These are phyloP conservation scores for Podospora pseudocomata DNA, from an alignment of 495 filamentous ascomycete species.

Conservation along the genomic window DNA sequence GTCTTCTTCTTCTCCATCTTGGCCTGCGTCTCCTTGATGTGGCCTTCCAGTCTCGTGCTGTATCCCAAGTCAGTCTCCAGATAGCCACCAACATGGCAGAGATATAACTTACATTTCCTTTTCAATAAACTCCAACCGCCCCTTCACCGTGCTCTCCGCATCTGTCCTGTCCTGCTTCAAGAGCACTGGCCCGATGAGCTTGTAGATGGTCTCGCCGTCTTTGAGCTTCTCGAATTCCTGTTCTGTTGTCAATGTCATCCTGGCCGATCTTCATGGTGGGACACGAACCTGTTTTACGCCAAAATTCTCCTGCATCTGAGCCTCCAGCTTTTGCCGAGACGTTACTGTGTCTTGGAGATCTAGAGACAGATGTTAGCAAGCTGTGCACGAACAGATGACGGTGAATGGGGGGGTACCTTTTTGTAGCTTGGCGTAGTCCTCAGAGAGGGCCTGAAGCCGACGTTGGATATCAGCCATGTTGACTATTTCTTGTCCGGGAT, in stretches of 20 bases:
- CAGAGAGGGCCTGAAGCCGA: conserved; percentile 73
- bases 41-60: conserved; percentile 77
- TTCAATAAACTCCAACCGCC: conserved; percentile 84
- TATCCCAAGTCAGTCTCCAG: not conserved
- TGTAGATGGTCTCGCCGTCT: conserved; percentile 86
- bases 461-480: conserved; percentile 50
- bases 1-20: conserved; percentile 75
- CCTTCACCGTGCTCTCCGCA: conserved; percentile 82
- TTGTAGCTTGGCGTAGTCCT: conserved; percentile 84
- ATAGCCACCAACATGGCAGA: not conserved
- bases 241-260: not conserved
- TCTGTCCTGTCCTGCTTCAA: conserved; percentile 90
- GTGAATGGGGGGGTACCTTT: conserved; percentile 51
- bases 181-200: conserved; percentile 86
- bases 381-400: not conserved
- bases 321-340: conserved; percentile 89
- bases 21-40: conserved; percentile 73
- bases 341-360: conserved; percentile 73
- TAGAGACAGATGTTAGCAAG: conserved; percentile 32
- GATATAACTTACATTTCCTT: conserved; percentile 72
- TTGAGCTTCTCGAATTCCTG: conserved; percentile 79
- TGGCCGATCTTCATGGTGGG: not conserved
- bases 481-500: not conserved
- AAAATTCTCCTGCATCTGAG: conserved; percentile 87
- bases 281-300: conserved; percentile 71